Evolutionary conservation across 2,329 filamentous ascomycete species (phyloP), one percentile per base, ranked within the genome.

Genomic region (Alternaria sp.): DNA sequence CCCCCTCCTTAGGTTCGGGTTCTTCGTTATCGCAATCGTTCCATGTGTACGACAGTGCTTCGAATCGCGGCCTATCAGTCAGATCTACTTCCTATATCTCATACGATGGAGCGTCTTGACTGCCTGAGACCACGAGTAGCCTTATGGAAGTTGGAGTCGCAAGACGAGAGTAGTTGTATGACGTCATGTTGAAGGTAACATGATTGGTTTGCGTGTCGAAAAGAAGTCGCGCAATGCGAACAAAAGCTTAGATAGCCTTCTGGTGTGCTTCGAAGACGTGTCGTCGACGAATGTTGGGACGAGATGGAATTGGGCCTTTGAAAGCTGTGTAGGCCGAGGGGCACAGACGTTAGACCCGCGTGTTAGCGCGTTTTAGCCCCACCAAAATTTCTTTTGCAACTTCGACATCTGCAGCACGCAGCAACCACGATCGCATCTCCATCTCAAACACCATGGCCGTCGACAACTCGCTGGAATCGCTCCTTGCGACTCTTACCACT

Each of bases 401-500:
- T 58, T 56, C 48, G 7, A 56, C 39, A 50, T 50, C 28, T 26
- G n/a, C 34, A 24, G n/a, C 26, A 26, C 48, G 50, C 54, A 28
- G 36, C 58, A 26, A 51, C 21, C 24, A 59, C 51, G n/a, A 60
- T 34, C 48, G 40, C 59, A 29, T 39, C 36, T 26, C 9, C 34
- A 34, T 36, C 41, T 29, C 29, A 48, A 56, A 62, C 31, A 56
- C n/a, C 34, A 78, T 79, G 76, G 74, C 76, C 0, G 72, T 76
- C 49, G 72, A 77, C 50, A 78, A 77, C 45, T 77, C 78, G 6
- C 62, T 81, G 5, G 62, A 73, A 49, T 73, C 77, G 51, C 72
- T 81, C 8, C 74, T 83, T 13, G 68, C 73, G 28, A 79, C 72
- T 40, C 78, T 84, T 17, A 82, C 83, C 0, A 84, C 88, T 0